These are phyloP conservation scores for Babesia gibsoni DNA, from an alignment of 169 alveolate genomes.

Conservation along the genomic window DNA sequence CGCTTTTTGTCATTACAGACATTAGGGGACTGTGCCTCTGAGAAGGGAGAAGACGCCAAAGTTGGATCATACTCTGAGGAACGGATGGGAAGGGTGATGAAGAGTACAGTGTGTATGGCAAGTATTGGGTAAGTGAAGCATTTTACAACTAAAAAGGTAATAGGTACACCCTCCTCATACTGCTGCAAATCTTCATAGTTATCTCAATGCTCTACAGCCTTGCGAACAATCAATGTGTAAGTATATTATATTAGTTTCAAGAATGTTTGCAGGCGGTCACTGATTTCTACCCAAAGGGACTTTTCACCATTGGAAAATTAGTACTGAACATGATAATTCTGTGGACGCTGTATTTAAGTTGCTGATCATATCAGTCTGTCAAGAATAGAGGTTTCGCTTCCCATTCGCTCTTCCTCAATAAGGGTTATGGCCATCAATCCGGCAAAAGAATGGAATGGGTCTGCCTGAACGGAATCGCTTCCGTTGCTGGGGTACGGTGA, in stretches of 20 bases:
- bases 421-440: slow-evolving; percentile 38
- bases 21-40: too few relatives aligned
- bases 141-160: too few relatives aligned
- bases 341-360: neutral
- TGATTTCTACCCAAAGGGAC: slow-evolving; percentile 25
- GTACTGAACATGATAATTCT: neutral
- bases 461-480: slow-evolving; percentile 12
- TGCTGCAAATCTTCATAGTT: neutral
- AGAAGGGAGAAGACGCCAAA: too few relatives aligned
- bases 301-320: slow-evolving; percentile 21
- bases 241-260: neutral
- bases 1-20: too few relatives aligned
- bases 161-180: too few relatives aligned
- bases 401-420: slow-evolving; percentile 22
- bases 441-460: slow-evolving; percentile 62
- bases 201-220: neutral
- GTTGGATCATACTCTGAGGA: too few relatives aligned
- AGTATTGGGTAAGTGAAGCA: too few relatives aligned
- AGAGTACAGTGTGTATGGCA: too few relatives aligned
- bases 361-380: slow-evolving; percentile 24
- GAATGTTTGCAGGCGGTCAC: neutral
- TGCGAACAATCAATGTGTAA: slow-evolving; percentile 7
- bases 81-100: too few relatives aligned
- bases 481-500: slow-evolving; percentile 21
- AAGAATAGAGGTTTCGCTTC: neutral